Percentiles rank a stretch among this genome's conserved stretches.
phyloP scores from a whole-genome alignment of 371 early-diverging fungal genomes.

The Actinomucor elegans region DNA sequence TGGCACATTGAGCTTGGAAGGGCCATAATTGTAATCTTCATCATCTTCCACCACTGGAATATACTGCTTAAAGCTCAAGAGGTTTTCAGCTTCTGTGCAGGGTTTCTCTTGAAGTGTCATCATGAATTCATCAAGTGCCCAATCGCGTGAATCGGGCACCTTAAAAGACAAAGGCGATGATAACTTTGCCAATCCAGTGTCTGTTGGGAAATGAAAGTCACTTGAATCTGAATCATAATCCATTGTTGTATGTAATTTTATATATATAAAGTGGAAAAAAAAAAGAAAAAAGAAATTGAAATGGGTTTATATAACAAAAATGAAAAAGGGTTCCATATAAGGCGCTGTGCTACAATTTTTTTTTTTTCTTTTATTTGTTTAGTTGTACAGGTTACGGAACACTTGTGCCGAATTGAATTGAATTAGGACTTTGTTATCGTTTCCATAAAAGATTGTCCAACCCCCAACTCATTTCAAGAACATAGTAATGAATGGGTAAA shows the following conservation, averaged over 20 bases:
- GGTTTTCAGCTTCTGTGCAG: constrained; percentile 16
- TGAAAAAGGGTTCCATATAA: background rate
- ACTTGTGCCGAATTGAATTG: no score
- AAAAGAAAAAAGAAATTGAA: constrained; percentile 1
- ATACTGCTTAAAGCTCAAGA: constrained; percentile 20
- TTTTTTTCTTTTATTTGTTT: constrained; percentile 3
- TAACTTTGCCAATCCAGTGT: constrained; percentile 37
- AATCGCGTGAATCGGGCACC: constrained; percentile 40
- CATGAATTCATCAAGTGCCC: constrained; percentile 42
- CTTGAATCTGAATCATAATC: constrained; percentile 31
- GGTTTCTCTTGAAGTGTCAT: constrained; percentile 32
- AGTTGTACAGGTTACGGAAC: no score
- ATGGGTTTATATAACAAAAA: background rate
- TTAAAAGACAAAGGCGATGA: constrained; percentile 31
- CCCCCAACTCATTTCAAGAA: background rate
- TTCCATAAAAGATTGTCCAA: background rate
- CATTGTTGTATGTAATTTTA: constrained; percentile 8
- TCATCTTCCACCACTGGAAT: constrained; percentile 13
- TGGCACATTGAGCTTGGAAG: constrained; percentile 5
- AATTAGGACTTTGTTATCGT: constrained; percentile 5
- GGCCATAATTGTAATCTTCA: constrained; percentile 8
- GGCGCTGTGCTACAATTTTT: background rate
- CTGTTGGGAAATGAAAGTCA: constrained; percentile 45
- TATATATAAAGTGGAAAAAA: constrained; percentile 1
- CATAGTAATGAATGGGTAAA: constrained; percentile 16